phyloP scores from a whole-genome alignment of 257 asterid species.

The Plantago ovata region DNA sequence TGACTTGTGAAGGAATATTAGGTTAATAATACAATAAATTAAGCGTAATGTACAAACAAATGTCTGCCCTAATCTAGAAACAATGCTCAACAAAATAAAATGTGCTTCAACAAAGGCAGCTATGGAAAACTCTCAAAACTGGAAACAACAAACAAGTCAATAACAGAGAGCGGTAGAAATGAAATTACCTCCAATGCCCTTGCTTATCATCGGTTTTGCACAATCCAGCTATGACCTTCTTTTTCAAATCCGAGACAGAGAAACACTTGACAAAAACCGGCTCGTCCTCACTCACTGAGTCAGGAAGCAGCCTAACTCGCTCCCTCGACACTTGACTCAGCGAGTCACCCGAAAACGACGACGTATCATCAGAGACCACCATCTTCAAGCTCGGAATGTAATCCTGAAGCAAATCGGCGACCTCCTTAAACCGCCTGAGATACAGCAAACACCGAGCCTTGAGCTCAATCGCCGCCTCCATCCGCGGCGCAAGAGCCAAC shows the following conservation, averaged over 20 bases:
- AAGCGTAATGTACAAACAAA: too few species aligned
- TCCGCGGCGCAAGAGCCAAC: slow-evolving; percentile 61
- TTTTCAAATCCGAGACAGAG: slow-evolving; percentile 72
- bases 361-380: slow-evolving; percentile 40
- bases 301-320: slow-evolving; percentile 58
- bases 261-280: slow-evolving; percentile 58
- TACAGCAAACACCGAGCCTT: slow-evolving; percentile 71
- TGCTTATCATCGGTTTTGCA: slow-evolving; percentile 58
- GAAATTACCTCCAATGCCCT: slow-evolving; percentile 83
- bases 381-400: slow-evolving; percentile 73
- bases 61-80: neutral
- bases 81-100: slow-evolving; percentile 16
- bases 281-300: slow-evolving; percentile 33
- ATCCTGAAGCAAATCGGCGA: slow-evolving; percentile 86
- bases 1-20: neutral
- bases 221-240: slow-evolving; percentile 71
- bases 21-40: too few species aligned
- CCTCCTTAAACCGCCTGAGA: slow-evolving; percentile 81
- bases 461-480: slow-evolving; percentile 72
- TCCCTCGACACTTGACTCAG: slow-evolving; percentile 19
- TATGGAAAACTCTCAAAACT: slow-evolving; percentile 17
- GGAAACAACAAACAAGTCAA: too few species aligned
- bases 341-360: slow-evolving; percentile 65
- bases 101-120: slow-evolving; percentile 23
- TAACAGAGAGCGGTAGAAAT: neutral